These are phyloP conservation scores for Chlamydomonas reinhardtii DNA, from an alignment of 163 green algal species.

Conservation along the genomic window DNA sequence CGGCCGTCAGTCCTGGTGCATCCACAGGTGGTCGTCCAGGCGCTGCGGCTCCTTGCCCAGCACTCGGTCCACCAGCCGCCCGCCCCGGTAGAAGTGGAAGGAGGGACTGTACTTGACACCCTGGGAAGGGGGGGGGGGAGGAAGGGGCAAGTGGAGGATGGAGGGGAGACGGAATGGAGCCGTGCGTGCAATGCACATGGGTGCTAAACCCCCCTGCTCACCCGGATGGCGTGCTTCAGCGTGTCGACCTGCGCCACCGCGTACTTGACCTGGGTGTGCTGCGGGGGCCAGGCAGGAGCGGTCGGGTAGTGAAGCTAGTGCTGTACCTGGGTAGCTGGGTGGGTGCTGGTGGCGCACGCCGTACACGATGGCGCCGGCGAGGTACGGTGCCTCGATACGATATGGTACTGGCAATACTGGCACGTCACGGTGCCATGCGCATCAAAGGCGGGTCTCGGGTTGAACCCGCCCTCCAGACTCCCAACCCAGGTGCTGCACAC, in stretches of 20 bases:
- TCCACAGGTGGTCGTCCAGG: slow-evolving; percentile 83
- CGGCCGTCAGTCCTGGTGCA: slow-evolving; percentile 58
- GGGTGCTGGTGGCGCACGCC: too few relatives aligned
- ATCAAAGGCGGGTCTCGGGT: too few relatives aligned
- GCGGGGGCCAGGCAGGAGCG: slow-evolving; percentile 35
- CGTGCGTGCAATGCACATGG: too few relatives aligned
- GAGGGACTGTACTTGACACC: slow-evolving; percentile 82
- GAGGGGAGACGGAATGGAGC: too few relatives aligned
- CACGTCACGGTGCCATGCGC: too few relatives aligned
- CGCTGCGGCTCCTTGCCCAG: slow-evolving; percentile 79
- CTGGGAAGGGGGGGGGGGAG: not conserved
- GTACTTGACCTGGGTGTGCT: slow-evolving; percentile 74
- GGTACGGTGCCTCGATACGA: too few relatives aligned
- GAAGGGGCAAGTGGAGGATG: not conserved
- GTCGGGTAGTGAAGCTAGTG: too few relatives aligned
- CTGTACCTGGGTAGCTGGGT: not conserved
- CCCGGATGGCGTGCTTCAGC: slow-evolving; percentile 66
- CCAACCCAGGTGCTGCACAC: too few relatives aligned
- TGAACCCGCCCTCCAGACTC: too few relatives aligned
- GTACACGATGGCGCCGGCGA: too few relatives aligned
- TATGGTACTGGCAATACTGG: too few relatives aligned
- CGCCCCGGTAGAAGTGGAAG: slow-evolving; percentile 76
- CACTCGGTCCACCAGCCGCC: slow-evolving; percentile 78
- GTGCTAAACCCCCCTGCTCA: not conserved
- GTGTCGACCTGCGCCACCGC: slow-evolving; percentile 85